phyloP scores from a whole-genome alignment of 495 filamentous ascomycete species.

The Penicillium simplicissimum region DNA sequence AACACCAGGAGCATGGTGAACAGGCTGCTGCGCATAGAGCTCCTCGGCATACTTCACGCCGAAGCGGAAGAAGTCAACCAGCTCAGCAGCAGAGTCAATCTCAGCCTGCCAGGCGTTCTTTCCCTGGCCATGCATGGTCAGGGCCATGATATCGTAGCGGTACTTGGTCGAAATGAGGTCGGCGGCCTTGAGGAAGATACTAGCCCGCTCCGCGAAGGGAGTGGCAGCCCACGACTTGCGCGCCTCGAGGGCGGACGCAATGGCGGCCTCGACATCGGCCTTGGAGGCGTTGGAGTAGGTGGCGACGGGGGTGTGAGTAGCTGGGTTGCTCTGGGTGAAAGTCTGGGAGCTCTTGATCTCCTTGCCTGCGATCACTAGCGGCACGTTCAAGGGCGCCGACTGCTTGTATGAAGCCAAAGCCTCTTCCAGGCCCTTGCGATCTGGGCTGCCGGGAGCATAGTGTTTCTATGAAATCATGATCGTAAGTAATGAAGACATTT shows the following conservation, averaged over 20 bases:
- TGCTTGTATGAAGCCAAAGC: conserved; percentile 55
- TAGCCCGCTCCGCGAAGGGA: conserved; percentile 87
- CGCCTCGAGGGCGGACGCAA: conserved; percentile 76
- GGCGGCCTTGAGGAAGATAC: conserved; percentile 90
- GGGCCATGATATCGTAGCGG: conserved; percentile 88
- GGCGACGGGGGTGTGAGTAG: conserved; percentile 74
- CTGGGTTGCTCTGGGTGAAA: conserved; percentile 68
- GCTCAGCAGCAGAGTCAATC: conserved; percentile 91
- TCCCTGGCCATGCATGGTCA: conserved; percentile 91
- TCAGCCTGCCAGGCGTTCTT: conserved; percentile 98
- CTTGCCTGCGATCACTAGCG: conserved; percentile 12
- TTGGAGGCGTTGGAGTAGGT: conserved; percentile 75
- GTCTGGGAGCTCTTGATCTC: conserved; percentile 40
- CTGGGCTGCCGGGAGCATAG: conserved; percentile 77
- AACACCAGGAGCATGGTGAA: conserved; percentile 70
- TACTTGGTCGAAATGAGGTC: conserved; percentile 88
- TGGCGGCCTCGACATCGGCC: conserved; percentile 71
- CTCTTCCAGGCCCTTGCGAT: conserved; percentile 70
- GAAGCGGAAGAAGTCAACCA: conserved; percentile 85
- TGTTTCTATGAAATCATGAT: conserved; percentile 61
- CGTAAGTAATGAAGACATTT: neutral
- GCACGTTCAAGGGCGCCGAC: conserved; percentile 11
- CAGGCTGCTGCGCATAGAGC: conserved; percentile 80
- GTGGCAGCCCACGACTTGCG: conserved; percentile 79
- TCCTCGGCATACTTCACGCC: conserved; percentile 88